Evolutionary conservation across 257 asterid genomes (phyloP), one percentile per base, ranked within the genome.

Genomic region (Scutellaria barbata): DNA sequence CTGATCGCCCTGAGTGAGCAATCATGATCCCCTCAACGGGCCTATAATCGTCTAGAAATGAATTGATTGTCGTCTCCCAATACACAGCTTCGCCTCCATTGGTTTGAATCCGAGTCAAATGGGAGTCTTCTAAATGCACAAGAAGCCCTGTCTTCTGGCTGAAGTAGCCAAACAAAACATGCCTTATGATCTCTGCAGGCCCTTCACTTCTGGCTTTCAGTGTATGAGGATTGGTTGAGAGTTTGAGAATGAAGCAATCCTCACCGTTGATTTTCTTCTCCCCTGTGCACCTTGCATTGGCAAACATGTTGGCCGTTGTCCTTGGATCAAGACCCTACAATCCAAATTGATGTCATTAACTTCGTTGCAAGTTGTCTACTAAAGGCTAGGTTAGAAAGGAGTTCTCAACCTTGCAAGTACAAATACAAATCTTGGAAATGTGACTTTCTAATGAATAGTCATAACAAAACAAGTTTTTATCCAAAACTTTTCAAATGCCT

Each of bases 111-210:
- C 92, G 89, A 22, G 95, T 87, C 63, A 89, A 77, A 64, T 87
- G 95, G 30, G 96, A 89, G 84, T 89, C 96, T 51, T 89, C 96
- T 54, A 89, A 55, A 76, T 85, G 92, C 35, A 89, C 86, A 41
- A 89, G 92, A n/a, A 89, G 96, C 4, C 96, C 96, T 0, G 96
- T 85, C 68, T 80, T 87, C 76, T 89, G 96, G 88, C 92, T 89
- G 76, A 89, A 89, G 81, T 87, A 87, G 52, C 96, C 96, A 33
- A 89, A 84, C 56, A 89, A 39, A 35, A 83, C 89, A 20, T 89
- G 96, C 77, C 92, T 74, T 52, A 85, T 84, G 81, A 87, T 81
- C 83, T 89, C 92, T 0, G 96, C 90, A 1, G 89, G 89, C 11
- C 90, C 92, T 73, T 89, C 96, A n/a, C 96, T 89, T 79, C 90